Base-by-base conservation (phyloP, 768 basidiomycete species). In the Clitopilus passeckerianus region DNA sequence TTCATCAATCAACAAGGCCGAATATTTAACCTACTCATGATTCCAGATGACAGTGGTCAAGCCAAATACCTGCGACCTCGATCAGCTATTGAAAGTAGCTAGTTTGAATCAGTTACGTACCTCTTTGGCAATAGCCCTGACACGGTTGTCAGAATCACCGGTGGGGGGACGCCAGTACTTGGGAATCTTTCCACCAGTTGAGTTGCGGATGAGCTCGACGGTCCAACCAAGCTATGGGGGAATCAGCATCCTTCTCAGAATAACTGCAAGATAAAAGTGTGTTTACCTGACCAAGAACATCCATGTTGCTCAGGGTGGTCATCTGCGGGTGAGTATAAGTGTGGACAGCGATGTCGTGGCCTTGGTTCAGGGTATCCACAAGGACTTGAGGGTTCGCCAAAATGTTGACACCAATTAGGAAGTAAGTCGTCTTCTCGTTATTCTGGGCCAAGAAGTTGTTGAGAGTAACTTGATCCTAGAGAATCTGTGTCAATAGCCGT, bases 11-110 rank as follows among this genome's bases (percentile, higher is more conserved):
- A 53, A 44, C 33, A 2, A 14, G 30, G 30, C n/a, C 5, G 18
- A 33, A 34, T 30, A 35, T 53, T 53, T 14, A 62, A 54, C 80
- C 57, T 73, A 91, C 90, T 95, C 95, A 60, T 86, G 83, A 72
- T 96, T 95, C 95, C 95, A 98, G 64, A 92, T 73, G 57, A 95
- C 82, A n/a, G 91, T 89, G 20, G 80, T 79, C 63, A 98, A 71
- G 23, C 91, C 93, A 68, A 97, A 95, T 33, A 84, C 74, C 75
- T 78, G 23, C 16, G 46, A 12, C 27, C 23, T 41, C 15, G 33
- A 20, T 27, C 27, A 56, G 44, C 61, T 53, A 57, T 27, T 23
- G 16, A 15, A 35, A 5, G 46, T 30, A n/a, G 5, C 6, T 34
- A 34, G 53, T 14, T n/a, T n/a, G 35, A 12, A 34, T 24, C 24